A percentile compares a stretch with the other conserved stretches of the same genome.
Evolutionary conservation across 108 stramenopile genomes (phyloP).

Genomic region (Cyclotella atomus): DNA sequence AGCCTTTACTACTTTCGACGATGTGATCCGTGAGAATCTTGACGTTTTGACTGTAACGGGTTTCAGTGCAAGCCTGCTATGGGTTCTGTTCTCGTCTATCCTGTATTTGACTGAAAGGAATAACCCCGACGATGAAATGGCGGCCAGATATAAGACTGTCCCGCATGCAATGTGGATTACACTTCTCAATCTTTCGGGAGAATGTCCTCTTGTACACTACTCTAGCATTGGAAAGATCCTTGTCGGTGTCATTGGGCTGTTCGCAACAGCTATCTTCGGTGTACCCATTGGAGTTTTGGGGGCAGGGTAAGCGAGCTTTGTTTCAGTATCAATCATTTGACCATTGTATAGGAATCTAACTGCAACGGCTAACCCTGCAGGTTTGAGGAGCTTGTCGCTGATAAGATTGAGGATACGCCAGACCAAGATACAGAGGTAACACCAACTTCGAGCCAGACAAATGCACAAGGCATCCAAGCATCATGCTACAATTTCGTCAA

Average conservation of each 20-base stretch:
- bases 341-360: no score
- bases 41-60: constrained; percentile 88
- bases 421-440: constrained; percentile 49
- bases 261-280: constrained; percentile 74
- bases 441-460: constrained; percentile 4
- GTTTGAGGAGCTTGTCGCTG: constrained; percentile 83
- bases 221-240: constrained; percentile 74
- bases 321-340: no score
- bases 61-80: constrained; percentile 83
- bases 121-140: constrained; percentile 84
- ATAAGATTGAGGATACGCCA: constrained; percentile 67
- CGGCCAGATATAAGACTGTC: constrained; percentile 68
- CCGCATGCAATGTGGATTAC: constrained; percentile 94
- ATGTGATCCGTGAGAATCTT: constrained; percentile 66
- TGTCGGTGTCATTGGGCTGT: constrained; percentile 80
- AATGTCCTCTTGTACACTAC: constrained; percentile 86
- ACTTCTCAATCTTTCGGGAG: constrained; percentile 87
- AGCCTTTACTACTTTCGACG: constrained; percentile 84
- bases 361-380: no score
- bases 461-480: constrained; percentile 8
- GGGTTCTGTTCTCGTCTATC: constrained; percentile 81
- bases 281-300: constrained; percentile 91
- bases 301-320: no score
- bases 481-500: constrained; percentile 69
- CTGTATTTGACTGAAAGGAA: constrained; percentile 86